These are phyloP conservation scores for Oryza coarctata DNA, from an alignment of 176 grass and related monocot genomes.

Conservation along the genomic window DNA sequence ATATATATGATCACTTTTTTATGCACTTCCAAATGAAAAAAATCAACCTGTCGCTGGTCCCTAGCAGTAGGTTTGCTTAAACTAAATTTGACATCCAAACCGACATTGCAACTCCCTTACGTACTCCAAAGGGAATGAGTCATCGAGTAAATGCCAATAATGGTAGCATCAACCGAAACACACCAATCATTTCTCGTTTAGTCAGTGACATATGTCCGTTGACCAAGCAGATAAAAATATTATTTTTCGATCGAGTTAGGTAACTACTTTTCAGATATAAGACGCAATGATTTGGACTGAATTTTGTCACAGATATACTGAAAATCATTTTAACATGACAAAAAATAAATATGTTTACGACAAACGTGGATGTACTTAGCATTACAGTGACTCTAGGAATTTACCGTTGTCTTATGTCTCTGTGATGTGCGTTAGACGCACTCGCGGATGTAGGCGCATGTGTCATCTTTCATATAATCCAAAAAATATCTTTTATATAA, in stretches of 20 bases:
- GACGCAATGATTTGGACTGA: not conserved
- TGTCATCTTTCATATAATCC: too few relatives aligned
- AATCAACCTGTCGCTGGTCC: not conserved
- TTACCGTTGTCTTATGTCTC: too few relatives aligned
- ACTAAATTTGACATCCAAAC: conserved; percentile 23
- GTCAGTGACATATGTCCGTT: not conserved
- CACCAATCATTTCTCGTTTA: not conserved
- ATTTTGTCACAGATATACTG: not conserved
- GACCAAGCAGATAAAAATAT: not conserved
- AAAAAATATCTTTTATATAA: too few relatives aligned
- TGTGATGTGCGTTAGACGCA: too few relatives aligned
- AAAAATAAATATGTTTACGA: not conserved
- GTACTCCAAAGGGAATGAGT: not conserved
- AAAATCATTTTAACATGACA: not conserved
- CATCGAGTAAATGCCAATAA: not conserved
- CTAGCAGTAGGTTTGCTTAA: not conserved
- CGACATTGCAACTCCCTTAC: not conserved
- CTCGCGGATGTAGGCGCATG: too few relatives aligned
- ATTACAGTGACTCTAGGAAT: too few relatives aligned
- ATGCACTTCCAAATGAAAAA: conserved; percentile 8
- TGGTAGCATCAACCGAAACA: not conserved
- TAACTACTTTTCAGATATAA: not conserved
- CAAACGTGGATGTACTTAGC: too few relatives aligned
- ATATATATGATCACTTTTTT: not conserved
- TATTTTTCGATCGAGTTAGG: not conserved